Conservation (phyloP, 208 protist species). For the Trypanosomatidae sp. region DNA sequence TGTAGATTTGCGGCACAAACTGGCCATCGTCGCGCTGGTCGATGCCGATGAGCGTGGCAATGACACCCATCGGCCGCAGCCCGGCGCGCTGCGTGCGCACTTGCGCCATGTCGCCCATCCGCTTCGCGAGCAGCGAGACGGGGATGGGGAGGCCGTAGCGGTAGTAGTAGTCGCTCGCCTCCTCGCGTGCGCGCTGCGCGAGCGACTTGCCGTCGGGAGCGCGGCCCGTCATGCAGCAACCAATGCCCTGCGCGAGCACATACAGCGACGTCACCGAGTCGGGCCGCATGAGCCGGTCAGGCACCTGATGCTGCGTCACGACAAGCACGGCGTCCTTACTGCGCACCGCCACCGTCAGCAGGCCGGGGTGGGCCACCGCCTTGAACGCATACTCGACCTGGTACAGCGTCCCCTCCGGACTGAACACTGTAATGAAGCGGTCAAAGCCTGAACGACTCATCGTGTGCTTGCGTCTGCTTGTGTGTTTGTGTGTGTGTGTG, state of each 20-base stretch:
- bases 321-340: slow-evolving; percentile 91
- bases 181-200: slow-evolving; percentile 90
- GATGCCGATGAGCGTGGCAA: slow-evolving; percentile 90
- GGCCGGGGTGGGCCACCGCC: slow-evolving; percentile 92
- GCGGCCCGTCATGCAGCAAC: slow-evolving; percentile 92
- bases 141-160: slow-evolving; percentile 94
- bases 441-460: slow-evolving; percentile 92
- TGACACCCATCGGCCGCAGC: slow-evolving; percentile 89
- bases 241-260: slow-evolving; percentile 89
- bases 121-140: slow-evolving; percentile 92
- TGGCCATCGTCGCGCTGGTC: slow-evolving; percentile 82
- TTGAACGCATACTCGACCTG: slow-evolving; percentile 99
- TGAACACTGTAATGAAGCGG: slow-evolving; percentile 98
- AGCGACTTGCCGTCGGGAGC: slow-evolving; percentile 86
- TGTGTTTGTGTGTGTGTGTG: too few relatives aligned
- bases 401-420: slow-evolving; percentile 97
- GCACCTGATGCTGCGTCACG: slow-evolving; percentile 96
- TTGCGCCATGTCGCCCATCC: slow-evolving; percentile 94
- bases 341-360: slow-evolving; percentile 93
- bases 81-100: slow-evolving; percentile 97
- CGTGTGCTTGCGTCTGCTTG: too few relatives aligned
- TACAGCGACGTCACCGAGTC: slow-evolving; percentile 94
- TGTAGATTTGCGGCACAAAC: slow-evolving; percentile 86
- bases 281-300: slow-evolving; percentile 95
- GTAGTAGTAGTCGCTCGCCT: slow-evolving; percentile 94